Evolutionary conservation across 1,139 yeast genomes (phyloP).

Genomic region (Candida frijolesensis): DNA sequence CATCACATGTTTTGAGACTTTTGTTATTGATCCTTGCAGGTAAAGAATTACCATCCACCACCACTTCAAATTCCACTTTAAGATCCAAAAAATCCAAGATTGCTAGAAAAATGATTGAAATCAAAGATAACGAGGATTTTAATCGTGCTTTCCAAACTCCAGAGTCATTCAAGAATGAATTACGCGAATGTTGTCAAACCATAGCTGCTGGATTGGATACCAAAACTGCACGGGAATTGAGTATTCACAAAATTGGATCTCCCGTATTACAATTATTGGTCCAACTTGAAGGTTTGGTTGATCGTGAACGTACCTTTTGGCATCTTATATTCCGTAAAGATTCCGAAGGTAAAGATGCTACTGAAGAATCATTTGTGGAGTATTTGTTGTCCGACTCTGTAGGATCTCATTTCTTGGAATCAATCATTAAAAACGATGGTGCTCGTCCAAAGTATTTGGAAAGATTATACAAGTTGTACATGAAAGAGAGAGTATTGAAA

Average conservation of each 20-base stretch:
- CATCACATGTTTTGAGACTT: conserved; percentile 83
- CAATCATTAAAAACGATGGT: conserved; percentile 58
- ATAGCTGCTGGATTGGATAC: conserved; percentile 45
- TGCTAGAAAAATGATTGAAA: conserved; percentile 91
- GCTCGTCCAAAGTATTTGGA: conserved; percentile 71
- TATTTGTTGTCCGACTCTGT: conserved; percentile 82
- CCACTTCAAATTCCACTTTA: conserved; percentile 69
- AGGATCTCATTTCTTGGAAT: conserved; percentile 88
- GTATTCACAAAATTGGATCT: conserved; percentile 80
- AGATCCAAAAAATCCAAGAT: conserved; percentile 86
- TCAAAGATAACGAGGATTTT: conserved; percentile 74
- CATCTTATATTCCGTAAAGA: conserved; percentile 50
- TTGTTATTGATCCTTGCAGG: conserved; percentile 74
- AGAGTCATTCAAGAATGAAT: conserved; percentile 62
- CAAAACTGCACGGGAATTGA: conserved; percentile 62
- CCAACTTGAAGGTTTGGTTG: conserved; percentile 80
- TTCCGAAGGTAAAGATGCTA: conserved; percentile 52
- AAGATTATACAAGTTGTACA: conserved; percentile 69
- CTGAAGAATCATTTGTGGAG: conserved; percentile 83
- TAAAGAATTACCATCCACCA: conserved; percentile 76
- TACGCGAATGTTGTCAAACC: conserved; percentile 46
- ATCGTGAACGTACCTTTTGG: conserved; percentile 71
- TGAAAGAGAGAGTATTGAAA: conserved; percentile 71
- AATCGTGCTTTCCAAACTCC: conserved; percentile 74
- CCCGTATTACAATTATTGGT: conserved; percentile 83